Evolutionary conservation across 73 alveolate species (phyloP).

Genomic region (Tetrahymena elliotti): DNA sequence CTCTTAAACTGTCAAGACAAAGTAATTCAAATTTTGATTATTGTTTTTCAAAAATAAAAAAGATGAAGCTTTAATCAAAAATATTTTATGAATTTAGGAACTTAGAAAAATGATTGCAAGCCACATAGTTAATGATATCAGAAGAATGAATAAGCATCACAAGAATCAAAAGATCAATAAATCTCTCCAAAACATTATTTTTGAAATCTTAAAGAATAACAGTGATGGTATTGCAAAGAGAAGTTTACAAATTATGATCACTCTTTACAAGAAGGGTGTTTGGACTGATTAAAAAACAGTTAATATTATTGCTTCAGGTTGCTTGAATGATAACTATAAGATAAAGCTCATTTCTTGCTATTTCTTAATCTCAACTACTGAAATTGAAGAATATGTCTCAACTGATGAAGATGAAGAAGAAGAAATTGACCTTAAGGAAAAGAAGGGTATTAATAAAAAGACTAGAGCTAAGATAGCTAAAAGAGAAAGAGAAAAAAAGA

Average conservation of each 20-base stretch:
- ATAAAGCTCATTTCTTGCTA: constrained; percentile 69
- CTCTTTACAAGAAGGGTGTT: constrained; percentile 74
- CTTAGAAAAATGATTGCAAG: constrained; percentile 27
- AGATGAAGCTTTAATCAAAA: neutral
- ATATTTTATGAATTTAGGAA: neutral
- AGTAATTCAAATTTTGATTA: neutral
- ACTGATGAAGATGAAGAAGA: constrained; percentile 73
- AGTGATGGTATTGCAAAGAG: constrained; percentile 74
- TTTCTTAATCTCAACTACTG: constrained; percentile 73
- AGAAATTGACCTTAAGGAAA: constrained; percentile 51
- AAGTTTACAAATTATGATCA: constrained; percentile 62
- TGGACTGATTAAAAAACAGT: constrained; percentile 89
- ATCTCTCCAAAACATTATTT: neutral
- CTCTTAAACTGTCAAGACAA: constrained; percentile 28
- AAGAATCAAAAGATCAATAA: constrained; percentile 9
- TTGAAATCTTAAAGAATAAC: constrained; percentile 63
- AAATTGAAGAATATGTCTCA: constrained; percentile 59
- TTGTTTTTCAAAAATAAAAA: neutral
- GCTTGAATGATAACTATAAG: constrained; percentile 72
- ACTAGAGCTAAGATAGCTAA: neutral
- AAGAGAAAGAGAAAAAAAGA: neutral
- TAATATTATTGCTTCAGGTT: constrained; percentile 78
- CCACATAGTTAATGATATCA: constrained; percentile 17
- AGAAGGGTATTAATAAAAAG: neutral
- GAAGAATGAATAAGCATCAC: constrained; percentile 20